Conservation (phyloP, 805 yeast genomes). For the Ogataea siamensis region DNA sequence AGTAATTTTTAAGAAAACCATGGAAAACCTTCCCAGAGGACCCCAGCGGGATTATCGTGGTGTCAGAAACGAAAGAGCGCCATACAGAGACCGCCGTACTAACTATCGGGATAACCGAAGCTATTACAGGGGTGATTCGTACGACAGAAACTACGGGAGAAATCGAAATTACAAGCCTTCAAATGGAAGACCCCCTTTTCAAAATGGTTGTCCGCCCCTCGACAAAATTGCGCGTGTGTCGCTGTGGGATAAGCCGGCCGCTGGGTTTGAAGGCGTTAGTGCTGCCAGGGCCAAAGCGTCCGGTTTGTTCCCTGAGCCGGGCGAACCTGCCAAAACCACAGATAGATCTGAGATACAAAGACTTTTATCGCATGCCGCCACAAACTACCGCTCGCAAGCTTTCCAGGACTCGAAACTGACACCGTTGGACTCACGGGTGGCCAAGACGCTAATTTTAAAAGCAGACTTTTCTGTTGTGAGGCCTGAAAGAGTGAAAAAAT, state of each 20-base stretch:
- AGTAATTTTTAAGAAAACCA: not conserved
- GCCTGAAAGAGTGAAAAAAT: constrained; percentile 40
- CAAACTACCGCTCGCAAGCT: constrained; percentile 15
- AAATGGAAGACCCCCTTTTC: constrained; percentile 15
- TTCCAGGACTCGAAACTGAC: constrained; percentile 24
- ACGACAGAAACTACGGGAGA: not conserved
- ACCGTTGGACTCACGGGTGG: constrained; percentile 27
- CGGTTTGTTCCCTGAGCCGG: constrained; percentile 77
- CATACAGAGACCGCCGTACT: not conserved
- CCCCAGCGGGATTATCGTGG: constrained; percentile 9
- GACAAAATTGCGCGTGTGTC: constrained; percentile 51
- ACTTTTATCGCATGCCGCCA: constrained; percentile 18
- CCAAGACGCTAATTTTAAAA: constrained; percentile 26
- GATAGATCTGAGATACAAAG: constrained; percentile 35
- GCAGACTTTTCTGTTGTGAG: constrained; percentile 20
- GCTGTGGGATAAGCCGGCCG: constrained; percentile 69
- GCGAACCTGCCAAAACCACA: constrained; percentile 42
- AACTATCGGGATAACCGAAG: constrained; percentile 4
- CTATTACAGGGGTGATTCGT: constrained; percentile 8
- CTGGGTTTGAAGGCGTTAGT: constrained; percentile 67
- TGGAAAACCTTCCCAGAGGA: constrained; percentile 11
- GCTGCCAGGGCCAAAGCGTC: constrained; percentile 76
- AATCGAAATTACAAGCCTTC: constrained; percentile 14
- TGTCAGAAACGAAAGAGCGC: constrained; percentile 9
- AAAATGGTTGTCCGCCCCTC: constrained; percentile 41